These are phyloP conservation scores for Cryptococcus sp. DNA, from an alignment of 1,284 basidiomycete genomes.

Conservation along the genomic window DNA sequence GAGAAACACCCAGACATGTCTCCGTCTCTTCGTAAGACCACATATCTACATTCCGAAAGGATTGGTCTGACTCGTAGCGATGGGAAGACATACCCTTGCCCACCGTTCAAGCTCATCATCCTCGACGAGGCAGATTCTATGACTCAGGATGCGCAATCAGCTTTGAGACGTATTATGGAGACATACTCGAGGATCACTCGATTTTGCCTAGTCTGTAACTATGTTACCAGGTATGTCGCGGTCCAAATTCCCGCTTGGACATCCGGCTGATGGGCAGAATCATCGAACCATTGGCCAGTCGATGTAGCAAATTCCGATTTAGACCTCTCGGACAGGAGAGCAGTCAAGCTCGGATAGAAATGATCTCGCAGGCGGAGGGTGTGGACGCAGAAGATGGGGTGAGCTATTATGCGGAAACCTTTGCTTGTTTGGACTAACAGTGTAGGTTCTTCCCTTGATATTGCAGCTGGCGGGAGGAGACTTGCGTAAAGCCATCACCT, in stretches of 20 bases:
- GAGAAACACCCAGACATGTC: conserved; percentile 82
- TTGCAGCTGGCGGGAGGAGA: conserved; percentile 71
- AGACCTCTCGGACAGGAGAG: conserved; percentile 78
- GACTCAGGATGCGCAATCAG: conserved; percentile 98
- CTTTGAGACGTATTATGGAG: conserved; percentile 96
- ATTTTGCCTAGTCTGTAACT: conserved; percentile 99
- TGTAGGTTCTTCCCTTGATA: conserved; percentile 43
- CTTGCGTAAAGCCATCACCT: conserved; percentile 95
- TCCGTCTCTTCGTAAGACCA: conserved; percentile 52
- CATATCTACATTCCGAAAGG: background rate
- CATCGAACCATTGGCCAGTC: conserved; percentile 96
- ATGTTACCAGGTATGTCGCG: conserved; percentile 78
- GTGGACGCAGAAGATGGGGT: conserved; percentile 50
- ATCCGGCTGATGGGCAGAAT: conserved; percentile 58
- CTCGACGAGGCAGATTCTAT: conserved; percentile 99
- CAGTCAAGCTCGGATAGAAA: conserved; percentile 66
- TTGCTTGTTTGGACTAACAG: background rate
- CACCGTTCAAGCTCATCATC: conserved; percentile 98
- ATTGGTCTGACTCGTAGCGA: conserved; percentile 47
- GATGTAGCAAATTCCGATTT: conserved; percentile 99
- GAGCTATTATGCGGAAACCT: conserved; percentile 8
- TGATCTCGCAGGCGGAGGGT: conserved; percentile 64
- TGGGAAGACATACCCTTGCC: conserved; percentile 84
- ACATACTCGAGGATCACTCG: conserved; percentile 93
- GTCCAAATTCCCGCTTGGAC: background rate